A percentile compares a stretch with the other conserved stretches of the same genome.
phyloP scores from a whole-genome alignment of 169 alveolate genomes.

The Besnoitia besnoiti region DNA sequence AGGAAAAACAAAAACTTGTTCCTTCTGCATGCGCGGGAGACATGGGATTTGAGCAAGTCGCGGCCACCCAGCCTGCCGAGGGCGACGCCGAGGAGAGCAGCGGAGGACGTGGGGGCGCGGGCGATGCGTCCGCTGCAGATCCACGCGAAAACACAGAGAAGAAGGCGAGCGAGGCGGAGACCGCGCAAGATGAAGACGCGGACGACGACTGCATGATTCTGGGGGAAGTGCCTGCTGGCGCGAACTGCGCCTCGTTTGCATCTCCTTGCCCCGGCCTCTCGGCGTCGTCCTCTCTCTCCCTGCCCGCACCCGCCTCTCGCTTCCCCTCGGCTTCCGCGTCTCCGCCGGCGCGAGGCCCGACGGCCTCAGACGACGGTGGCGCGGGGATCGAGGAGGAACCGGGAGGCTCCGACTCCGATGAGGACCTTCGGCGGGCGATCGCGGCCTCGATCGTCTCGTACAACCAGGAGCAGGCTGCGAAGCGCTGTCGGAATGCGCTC shows the following conservation, averaged over 20 bases:
- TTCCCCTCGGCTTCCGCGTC: no score
- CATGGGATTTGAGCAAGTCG: neutral
- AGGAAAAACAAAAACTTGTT: no score
- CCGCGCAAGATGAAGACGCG: neutral
- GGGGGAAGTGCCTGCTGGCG: neutral
- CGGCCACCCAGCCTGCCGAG: neutral
- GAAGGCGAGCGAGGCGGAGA: neutral
- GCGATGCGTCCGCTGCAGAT: neutral
- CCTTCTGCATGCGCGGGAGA: no score
- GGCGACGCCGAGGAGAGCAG: neutral
- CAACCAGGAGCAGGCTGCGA: slow-evolving; percentile 21
- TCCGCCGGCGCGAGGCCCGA: no score
- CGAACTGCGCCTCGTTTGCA: no score
- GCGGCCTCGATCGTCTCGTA: slow-evolving; percentile 8
- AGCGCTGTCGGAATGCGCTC: neutral
- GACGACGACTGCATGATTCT: slow-evolving; percentile 30
- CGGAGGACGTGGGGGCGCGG: neutral
- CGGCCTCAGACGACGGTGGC: no score
- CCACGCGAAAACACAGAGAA: neutral
- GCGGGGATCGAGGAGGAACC: no score
- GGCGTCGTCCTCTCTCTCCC: no score
- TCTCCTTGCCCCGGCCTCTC: no score
- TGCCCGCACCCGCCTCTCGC: no score
- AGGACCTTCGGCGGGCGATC: slow-evolving; percentile 24
- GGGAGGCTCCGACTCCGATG: slow-evolving; percentile 9